Conservation (phyloP, 164 flowering plant species). For the Berberis thunbergii region DNA sequence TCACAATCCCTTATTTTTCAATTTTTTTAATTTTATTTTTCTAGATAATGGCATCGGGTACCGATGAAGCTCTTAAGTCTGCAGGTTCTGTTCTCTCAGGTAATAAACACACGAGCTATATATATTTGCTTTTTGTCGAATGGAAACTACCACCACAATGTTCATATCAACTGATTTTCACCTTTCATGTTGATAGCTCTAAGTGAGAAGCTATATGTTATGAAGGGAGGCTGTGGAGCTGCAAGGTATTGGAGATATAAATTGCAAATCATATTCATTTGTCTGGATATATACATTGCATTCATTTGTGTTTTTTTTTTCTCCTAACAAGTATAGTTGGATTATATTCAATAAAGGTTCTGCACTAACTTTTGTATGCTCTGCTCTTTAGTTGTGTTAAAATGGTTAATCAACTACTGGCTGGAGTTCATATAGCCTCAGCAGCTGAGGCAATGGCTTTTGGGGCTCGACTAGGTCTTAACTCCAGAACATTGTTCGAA, state of each 20-base stretch:
- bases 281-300: too few relatives aligned
- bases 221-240: constrained; percentile 91
- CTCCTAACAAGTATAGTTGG: too few relatives aligned
- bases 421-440: constrained; percentile 98
- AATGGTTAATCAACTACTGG: constrained; percentile 98
- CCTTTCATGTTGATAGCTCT: constrained; percentile 43
- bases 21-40: not conserved
- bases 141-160: not conserved
- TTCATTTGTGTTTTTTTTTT: too few relatives aligned
- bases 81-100: constrained; percentile 84
- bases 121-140: not conserved
- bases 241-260: constrained; percentile 58
- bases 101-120: constrained; percentile 16
- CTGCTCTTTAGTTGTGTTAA: constrained; percentile 59
- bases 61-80: constrained; percentile 69
- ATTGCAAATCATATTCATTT: too few relatives aligned
- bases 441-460: constrained; percentile 98
- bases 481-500: constrained; percentile 73
- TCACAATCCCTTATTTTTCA: not conserved
- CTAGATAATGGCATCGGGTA: constrained; percentile 91
- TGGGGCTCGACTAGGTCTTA: constrained; percentile 87
- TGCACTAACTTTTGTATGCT: not conserved
- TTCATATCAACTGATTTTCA: constrained; percentile 9
- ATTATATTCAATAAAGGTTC: not conserved
- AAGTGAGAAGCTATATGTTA: constrained; percentile 91